A percentile compares a stretch with the other conserved stretches of the same genome.
Conservation (phyloP, 768 basidiomycete genomes). For the Mycena galopus region DNA sequence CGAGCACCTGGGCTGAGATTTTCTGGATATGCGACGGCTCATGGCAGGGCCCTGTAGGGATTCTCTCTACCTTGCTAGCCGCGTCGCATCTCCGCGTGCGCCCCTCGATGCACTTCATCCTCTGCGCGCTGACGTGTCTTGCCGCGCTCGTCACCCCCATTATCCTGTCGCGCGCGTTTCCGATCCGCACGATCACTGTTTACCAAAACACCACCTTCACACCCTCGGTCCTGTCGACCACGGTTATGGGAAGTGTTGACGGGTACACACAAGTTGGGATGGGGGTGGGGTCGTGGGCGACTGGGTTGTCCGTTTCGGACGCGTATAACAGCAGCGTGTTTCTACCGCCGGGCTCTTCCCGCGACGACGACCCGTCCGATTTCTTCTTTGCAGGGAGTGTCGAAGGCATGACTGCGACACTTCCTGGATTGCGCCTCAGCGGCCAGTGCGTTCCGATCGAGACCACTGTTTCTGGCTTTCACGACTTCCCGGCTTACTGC, state of each 20-base stretch:
- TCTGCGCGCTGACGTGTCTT: constrained; percentile 36
- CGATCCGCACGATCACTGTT: constrained; percentile 29
- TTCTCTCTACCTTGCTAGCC: constrained; percentile 12
- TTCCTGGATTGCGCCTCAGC: constrained; percentile 37
- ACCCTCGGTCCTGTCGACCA: constrained; percentile 18
- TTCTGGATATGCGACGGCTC: constrained; percentile 40
- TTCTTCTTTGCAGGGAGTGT: constrained; percentile 36
- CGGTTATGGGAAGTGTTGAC: constrained; percentile 27
- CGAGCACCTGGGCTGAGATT: constrained; percentile 38
- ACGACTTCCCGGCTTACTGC: constrained; percentile 17
- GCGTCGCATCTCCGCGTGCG: constrained; percentile 25
- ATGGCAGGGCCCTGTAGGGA: constrained; percentile 36
- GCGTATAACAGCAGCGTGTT: constrained; percentile 35
- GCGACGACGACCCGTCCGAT: constrained; percentile 18
- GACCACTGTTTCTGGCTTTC: constrained; percentile 5
- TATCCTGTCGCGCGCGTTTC: constrained; percentile 35
- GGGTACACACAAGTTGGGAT: constrained; percentile 34
- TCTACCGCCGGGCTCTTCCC: constrained; percentile 11
- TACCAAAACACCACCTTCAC: constrained; percentile 15
- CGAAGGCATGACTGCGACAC: constrained; percentile 18
- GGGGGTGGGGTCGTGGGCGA: constrained; percentile 35
- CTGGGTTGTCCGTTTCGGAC: constrained; percentile 25
- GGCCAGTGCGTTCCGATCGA: constrained; percentile 30
- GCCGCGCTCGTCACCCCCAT: constrained; percentile 37
- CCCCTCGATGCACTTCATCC: constrained; percentile 31